phyloP scores from a whole-genome alignment of 352 stramenopile genomes.

The Phytophthora kernoviae region DNA sequence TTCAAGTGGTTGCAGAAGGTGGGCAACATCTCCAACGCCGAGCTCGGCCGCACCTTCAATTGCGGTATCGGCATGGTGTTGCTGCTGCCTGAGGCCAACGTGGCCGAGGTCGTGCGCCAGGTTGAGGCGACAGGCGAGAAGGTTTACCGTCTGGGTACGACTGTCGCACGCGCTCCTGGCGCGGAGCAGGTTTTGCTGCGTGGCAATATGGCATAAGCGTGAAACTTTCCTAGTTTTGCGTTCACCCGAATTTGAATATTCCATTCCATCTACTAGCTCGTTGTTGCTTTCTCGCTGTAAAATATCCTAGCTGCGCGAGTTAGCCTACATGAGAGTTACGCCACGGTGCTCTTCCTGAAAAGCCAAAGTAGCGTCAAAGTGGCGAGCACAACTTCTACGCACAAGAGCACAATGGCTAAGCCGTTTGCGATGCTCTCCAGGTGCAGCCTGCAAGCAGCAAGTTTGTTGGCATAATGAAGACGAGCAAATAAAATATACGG shows the following conservation, averaged over 20 bases:
- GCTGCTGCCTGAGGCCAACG: constrained; percentile 91
- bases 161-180: constrained; percentile 57
- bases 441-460: constrained; percentile 38
- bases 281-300: constrained; percentile 12
- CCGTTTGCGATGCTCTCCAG: constrained; percentile 69
- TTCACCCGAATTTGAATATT: constrained; percentile 28
- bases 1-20: constrained; percentile 98
- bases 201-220: constrained; percentile 61
- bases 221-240: constrained; percentile 21
- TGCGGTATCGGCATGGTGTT: constrained; percentile 99
- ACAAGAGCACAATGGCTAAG: constrained; percentile 63
- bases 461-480: constrained; percentile 6
- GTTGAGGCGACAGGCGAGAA: constrained; percentile 88
- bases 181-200: constrained; percentile 89
- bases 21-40: constrained; percentile 92
- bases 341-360: constrained; percentile 13
- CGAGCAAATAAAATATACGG: not conserved
- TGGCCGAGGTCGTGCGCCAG: constrained; percentile 84
- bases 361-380: constrained; percentile 46
- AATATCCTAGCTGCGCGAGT: constrained; percentile 3
- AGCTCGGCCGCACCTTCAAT: constrained; percentile 99
- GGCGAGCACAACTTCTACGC: constrained; percentile 54
- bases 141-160: constrained; percentile 90
- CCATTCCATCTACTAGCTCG: constrained; percentile 20
- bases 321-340: not conserved